Evolutionary conservation across 2,329 filamentous ascomycete genomes (phyloP).

Genomic region (Phyllosticta capitalensis): DNA sequence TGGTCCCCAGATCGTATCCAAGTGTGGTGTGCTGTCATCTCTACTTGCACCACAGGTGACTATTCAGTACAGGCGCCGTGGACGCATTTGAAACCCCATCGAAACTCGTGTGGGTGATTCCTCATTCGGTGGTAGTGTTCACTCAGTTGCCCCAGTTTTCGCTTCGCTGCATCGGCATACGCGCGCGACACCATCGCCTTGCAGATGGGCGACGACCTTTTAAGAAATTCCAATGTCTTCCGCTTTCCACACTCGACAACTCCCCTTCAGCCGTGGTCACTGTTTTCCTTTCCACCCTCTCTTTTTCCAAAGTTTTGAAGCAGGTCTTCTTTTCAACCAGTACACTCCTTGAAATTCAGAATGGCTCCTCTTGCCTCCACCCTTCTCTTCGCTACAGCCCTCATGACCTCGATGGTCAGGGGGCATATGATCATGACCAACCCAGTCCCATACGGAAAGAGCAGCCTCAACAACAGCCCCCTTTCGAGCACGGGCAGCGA

Average conservation of each 20-base stretch:
- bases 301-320: background rate
- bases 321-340: background rate
- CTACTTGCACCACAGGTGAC: background rate
- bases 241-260: background rate
- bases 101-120: background rate
- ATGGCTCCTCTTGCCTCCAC: slow-evolving; percentile 11
- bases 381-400: slow-evolving; percentile 17
- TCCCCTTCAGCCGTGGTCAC: background rate
- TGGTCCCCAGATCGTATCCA: background rate
- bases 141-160: background rate
- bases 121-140: background rate
- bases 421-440: slow-evolving; percentile 68
- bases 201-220: background rate
- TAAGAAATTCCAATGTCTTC: background rate
- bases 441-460: slow-evolving; percentile 53
- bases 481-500: slow-evolving; percentile 50
- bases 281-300: background rate
- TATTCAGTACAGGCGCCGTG: background rate
- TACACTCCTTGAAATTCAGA: background rate
- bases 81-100: background rate
- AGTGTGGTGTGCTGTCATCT: background rate
- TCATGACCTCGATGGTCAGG: slow-evolving; percentile 48
- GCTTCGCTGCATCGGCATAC: background rate
- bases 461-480: slow-evolving; percentile 52
- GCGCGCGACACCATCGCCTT: background rate